Conservation (phyloP, 1,284 basidiomycete genomes). For the Leccinum angustisporum region DNA sequence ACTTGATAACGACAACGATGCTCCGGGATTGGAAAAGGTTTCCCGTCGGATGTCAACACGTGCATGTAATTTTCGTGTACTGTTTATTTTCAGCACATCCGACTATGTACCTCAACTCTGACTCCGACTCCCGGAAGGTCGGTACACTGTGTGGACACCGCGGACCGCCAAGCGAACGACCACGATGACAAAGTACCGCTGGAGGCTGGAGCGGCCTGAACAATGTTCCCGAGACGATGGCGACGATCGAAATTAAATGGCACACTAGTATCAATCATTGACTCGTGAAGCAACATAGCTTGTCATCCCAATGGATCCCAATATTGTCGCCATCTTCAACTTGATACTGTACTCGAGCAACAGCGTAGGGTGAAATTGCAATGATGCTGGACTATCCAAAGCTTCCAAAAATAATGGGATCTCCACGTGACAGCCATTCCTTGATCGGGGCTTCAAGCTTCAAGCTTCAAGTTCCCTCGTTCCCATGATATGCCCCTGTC, state of each 20-base stretch:
- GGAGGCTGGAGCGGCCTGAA: conserved; percentile 23
- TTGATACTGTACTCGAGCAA: no score
- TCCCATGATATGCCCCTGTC: background rate
- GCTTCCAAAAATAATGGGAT: no score
- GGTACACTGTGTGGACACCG: conserved; percentile 26
- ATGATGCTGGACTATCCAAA: no score
- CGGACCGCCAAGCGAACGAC: conserved; percentile 23
- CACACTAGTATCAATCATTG: conserved; percentile 8
- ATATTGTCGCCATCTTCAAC: no score
- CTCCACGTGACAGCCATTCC: background rate
- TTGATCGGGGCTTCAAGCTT: no score
- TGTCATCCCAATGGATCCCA: no score
- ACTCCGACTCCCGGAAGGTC: conserved; percentile 22
- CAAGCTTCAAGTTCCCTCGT: background rate
- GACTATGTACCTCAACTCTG: conserved; percentile 19
- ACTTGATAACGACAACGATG: no score
- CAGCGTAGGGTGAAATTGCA: no score
- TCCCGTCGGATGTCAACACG: no score
- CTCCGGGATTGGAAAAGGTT: no score
- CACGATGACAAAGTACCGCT: conserved; percentile 28
- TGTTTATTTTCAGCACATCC: conserved; percentile 25
- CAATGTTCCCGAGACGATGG: conserved; percentile 28
- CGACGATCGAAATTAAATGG: conserved; percentile 29
- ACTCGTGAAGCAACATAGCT: no score
- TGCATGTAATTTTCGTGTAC: no score